Conservation (phyloP, 306 rosid species). For the Quercus suber region DNA sequence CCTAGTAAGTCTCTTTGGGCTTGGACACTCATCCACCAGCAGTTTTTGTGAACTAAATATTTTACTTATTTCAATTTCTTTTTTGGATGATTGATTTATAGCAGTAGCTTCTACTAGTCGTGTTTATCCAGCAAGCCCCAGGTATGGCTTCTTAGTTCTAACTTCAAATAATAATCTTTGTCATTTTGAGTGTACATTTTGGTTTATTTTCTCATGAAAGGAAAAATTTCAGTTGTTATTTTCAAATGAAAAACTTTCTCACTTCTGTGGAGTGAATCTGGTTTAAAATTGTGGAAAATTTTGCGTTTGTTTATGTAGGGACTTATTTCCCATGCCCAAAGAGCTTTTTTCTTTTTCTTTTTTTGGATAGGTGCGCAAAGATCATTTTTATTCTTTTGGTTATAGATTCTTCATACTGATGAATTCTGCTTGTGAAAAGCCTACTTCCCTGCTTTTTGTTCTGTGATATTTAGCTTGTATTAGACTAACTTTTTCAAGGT, state of each 20-base stretch:
- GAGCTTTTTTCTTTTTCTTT: background rate
- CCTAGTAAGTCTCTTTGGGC: slow-evolving; percentile 45
- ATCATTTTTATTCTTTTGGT: background rate
- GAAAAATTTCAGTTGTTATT: background rate
- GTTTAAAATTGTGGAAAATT: background rate
- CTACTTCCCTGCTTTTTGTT: background rate
- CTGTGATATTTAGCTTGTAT: background rate
- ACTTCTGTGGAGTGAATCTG: slow-evolving; percentile 5
- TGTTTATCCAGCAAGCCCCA: slow-evolving; percentile 56
- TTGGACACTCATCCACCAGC: background rate
- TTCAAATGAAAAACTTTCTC: background rate
- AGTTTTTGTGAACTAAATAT: background rate
- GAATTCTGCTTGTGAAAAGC: slow-evolving; percentile 1
- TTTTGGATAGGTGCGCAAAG: background rate
- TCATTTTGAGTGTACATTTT: background rate
- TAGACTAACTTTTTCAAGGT: background rate
- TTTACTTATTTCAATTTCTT: slow-evolving; percentile 20
- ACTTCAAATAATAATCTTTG: background rate
- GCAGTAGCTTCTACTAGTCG: slow-evolving; percentile 56
- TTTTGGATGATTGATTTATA: slow-evolving; percentile 33
- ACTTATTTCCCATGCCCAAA: background rate
- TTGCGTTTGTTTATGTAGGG: background rate
- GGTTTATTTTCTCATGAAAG: background rate
- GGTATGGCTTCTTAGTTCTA: slow-evolving; percentile 38
- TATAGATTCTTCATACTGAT: background rate